Percentiles rank a stretch among this genome's conserved stretches.
Evolutionary conservation across 1,139 yeast species (phyloP).

Genomic region (Yamadazyma diddensiae): DNA sequence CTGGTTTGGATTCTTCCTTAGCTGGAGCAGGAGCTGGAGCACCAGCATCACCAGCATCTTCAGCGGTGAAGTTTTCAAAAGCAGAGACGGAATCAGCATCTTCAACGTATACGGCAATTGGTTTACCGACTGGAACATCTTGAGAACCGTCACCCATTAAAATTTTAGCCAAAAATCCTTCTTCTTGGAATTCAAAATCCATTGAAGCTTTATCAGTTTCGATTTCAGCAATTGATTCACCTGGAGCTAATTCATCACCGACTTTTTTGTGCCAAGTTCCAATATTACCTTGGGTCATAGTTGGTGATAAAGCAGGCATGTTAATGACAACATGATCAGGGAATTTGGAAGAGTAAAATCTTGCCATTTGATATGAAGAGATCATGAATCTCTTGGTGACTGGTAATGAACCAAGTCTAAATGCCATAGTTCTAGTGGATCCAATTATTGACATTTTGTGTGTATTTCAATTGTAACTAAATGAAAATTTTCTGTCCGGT

Average conservation of each 20-base stretch:
- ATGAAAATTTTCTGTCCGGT: slow-evolving; percentile 5
- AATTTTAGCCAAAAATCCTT: slow-evolving; percentile 91
- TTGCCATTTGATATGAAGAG: slow-evolving; percentile 16
- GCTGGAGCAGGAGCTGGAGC: slow-evolving; percentile 19
- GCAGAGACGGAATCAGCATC: slow-evolving; percentile 82
- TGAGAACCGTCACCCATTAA: slow-evolving; percentile 82
- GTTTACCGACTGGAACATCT: slow-evolving; percentile 90
- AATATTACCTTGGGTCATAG: slow-evolving; percentile 94
- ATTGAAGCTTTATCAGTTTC: slow-evolving; percentile 98
- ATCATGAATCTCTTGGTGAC: slow-evolving; percentile 11
- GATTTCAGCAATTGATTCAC: slow-evolving; percentile 93
- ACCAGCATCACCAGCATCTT: slow-evolving; percentile 69
- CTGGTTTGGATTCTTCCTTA: slow-evolving; percentile 24
- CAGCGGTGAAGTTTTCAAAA: slow-evolving; percentile 78
- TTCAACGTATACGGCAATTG: slow-evolving; percentile 96
- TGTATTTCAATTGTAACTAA: slow-evolving; percentile 1
- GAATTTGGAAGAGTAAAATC: slow-evolving; percentile 47
- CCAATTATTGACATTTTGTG: slow-evolving; percentile 11
- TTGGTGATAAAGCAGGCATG: slow-evolving; percentile 95
- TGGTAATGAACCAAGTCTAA: slow-evolving; percentile 10
- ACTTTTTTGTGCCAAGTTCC: slow-evolving; percentile 85
- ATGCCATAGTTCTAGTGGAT: slow-evolving; percentile 11
- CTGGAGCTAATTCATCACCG: slow-evolving; percentile 85
- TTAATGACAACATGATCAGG: slow-evolving; percentile 71
- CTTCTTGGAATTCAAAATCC: slow-evolving; percentile 99